phyloP scores from a whole-genome alignment of 257 asterid genomes.

The Oldenlandia corymbosa region DNA sequence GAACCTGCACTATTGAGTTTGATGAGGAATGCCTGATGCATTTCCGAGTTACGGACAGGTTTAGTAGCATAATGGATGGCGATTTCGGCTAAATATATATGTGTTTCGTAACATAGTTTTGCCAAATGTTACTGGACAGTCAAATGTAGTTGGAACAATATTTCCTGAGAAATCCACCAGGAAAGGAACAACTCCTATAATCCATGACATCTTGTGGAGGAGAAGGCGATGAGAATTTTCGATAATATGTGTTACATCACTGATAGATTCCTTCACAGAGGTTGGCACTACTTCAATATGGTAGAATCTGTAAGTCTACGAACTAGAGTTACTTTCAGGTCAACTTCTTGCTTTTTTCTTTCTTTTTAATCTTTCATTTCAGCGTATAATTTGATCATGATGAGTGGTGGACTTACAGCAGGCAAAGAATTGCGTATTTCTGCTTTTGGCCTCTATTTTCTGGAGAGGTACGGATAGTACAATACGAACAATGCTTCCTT shows the following conservation, averaged over 20 bases:
- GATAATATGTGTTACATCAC: neutral
- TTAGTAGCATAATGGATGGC: too few relatives aligned
- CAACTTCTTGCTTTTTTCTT: neutral
- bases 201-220: neutral
- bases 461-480: slow-evolving; percentile 16
- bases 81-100: too few relatives aligned
- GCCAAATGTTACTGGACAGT: too few relatives aligned
- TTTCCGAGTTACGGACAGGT: too few relatives aligned
- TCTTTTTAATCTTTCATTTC: neutral
- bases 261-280: neutral
- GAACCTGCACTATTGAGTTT: too few relatives aligned
- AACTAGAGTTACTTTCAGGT: neutral
- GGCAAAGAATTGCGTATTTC: neutral
- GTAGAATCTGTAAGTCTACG: neutral
- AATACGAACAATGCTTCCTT: neutral
- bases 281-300: neutral
- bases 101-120: too few relatives aligned
- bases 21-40: too few relatives aligned
- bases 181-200: neutral
- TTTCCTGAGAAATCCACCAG: neutral
- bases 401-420: neutral
- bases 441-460: slow-evolving; percentile 5
- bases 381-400: neutral
- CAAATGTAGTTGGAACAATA: too few relatives aligned
- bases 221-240: neutral